These are phyloP conservation scores for Yarrowia keelungensis DNA, from an alignment of 805 yeast genomes.

Conservation along the genomic window DNA sequence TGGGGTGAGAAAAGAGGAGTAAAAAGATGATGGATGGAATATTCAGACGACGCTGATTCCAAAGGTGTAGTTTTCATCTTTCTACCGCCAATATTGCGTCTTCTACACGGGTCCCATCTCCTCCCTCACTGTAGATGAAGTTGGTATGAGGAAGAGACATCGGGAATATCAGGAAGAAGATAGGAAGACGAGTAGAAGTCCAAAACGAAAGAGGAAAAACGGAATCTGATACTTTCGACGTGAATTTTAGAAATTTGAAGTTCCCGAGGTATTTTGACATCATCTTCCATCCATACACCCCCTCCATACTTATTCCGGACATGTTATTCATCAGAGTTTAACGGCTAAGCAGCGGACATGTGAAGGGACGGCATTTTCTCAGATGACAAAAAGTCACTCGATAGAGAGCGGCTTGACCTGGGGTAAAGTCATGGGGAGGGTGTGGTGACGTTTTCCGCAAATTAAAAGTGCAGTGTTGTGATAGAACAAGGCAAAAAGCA, in stretches of 20 bases:
- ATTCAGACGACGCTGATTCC: not conserved
- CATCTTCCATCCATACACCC: not conserved
- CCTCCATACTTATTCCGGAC: constrained; percentile 1
- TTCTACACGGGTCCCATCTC: not conserved
- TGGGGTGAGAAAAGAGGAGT: not conserved
- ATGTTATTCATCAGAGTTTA: constrained; percentile 6
- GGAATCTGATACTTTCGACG: not conserved
- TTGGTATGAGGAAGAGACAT: not conserved
- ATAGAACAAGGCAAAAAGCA: not conserved
- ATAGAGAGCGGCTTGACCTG: constrained; percentile 23
- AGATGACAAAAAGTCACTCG: constrained; percentile 19
- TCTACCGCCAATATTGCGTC: not conserved
- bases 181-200: not conserved
- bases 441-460: not conserved
- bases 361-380: constrained; percentile 24
- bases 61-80: not conserved
- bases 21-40: too few species aligned
- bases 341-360: constrained; percentile 31
- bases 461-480: not conserved
- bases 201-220: not conserved
- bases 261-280: too few species aligned
- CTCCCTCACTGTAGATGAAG: not conserved
- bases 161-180: not conserved
- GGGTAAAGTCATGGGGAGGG: constrained; percentile 27
- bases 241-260: too few species aligned